phyloP scores from a whole-genome alignment of 805 yeast genomes.

The Candida tammaniensis region DNA sequence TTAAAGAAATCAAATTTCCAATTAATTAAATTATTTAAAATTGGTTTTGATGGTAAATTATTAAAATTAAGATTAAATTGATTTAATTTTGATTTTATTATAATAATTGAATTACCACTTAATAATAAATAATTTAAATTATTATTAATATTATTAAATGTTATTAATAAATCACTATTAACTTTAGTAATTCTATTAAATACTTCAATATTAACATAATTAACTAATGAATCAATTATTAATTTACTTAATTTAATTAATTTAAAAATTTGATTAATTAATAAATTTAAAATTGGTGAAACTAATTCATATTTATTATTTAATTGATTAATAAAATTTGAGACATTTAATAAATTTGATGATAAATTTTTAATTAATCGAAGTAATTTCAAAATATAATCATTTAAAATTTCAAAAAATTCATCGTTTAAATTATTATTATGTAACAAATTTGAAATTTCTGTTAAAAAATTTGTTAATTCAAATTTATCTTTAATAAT shows the following conservation, averaged over 20 bases:
- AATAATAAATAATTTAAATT: constrained; percentile 13
- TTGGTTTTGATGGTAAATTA: constrained; percentile 5
- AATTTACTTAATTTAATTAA: constrained; percentile 34
- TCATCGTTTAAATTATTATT: constrained; percentile 17
- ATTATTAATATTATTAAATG: constrained; percentile 25
- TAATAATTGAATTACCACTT: constrained; percentile 21
- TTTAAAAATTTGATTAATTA: constrained; percentile 30
- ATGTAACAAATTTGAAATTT: constrained; percentile 19
- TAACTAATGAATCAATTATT: constrained; percentile 26
- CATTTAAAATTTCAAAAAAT: constrained; percentile 22
- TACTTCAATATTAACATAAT: constrained; percentile 22
- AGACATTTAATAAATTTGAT: constrained; percentile 23
- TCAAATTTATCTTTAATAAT: constrained; percentile 35
- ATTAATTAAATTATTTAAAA: constrained; percentile 1
- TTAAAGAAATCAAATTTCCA: constrained; percentile 21
- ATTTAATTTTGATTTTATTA: constrained; percentile 24
- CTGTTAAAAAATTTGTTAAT: constrained; percentile 33
- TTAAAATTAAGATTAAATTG: constrained; percentile 26
- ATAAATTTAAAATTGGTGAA: constrained; percentile 32
- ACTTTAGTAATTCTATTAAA: constrained; percentile 30
- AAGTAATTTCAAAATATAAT: constrained; percentile 38
- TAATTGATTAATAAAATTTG: constrained; percentile 24
- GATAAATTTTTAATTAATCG: constrained; percentile 37
- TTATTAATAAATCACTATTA: constrained; percentile 34
- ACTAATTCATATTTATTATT: constrained; percentile 9